Evolutionary conservation across 139 green algal genomes (phyloP).

Genomic region (Spirogloea muscicola): DNA sequence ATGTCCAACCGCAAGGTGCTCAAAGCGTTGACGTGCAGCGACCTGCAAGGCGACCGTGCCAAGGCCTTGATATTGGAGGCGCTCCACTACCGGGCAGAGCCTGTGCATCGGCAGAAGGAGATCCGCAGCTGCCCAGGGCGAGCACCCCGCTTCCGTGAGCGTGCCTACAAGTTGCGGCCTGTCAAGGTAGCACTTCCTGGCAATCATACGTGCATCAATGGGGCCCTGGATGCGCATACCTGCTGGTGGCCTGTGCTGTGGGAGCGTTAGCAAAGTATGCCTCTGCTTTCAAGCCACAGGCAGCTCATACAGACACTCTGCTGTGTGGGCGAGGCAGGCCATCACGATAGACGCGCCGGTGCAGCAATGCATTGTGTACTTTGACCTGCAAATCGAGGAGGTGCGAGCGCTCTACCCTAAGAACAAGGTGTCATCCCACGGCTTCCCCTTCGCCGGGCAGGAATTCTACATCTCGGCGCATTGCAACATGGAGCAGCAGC

Average conservation of each 20-base stretch:
- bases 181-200: not conserved
- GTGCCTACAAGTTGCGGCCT: too few relatives aligned
- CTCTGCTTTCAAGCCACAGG: not conserved
- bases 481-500: not conserved
- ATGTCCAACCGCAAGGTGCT: too few relatives aligned
- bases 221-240: not conserved
- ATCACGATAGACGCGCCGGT: not conserved
- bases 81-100: not conserved
- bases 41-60: too few relatives aligned
- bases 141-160: too few relatives aligned
- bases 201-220: not conserved
- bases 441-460: not conserved
- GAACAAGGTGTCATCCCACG: not conserved
- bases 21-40: too few relatives aligned
- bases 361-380: not conserved
- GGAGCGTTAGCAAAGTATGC: not conserved
- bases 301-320: not conserved
- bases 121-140: not conserved
- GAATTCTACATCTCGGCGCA: not conserved
- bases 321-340: not conserved
- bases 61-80: too few relatives aligned
- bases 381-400: constrained; percentile 2
- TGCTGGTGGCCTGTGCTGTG: not conserved
- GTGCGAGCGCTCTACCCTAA: not conserved
- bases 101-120: not conserved